These are phyloP conservation scores for Trichoderma gracile DNA, from an alignment of 2,329 filamentous ascomycete genomes.

Conservation along the genomic window DNA sequence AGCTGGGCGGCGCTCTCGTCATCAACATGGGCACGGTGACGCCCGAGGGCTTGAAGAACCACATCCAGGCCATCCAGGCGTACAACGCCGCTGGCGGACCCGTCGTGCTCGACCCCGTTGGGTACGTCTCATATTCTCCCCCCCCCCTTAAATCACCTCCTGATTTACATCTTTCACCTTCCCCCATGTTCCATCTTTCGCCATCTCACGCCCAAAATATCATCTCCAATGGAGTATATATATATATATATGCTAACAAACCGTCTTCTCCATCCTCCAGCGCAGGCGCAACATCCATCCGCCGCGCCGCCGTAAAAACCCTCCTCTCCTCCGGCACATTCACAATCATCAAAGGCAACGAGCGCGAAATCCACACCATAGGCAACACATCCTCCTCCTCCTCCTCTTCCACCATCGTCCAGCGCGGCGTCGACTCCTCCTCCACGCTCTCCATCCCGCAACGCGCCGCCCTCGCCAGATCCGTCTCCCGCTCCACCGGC, in stretches of 20 bases:
- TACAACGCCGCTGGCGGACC: constrained; percentile 79
- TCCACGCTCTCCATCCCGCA: constrained; percentile 53
- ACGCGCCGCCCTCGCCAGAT: constrained; percentile 63
- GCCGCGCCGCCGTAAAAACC: constrained; percentile 68
- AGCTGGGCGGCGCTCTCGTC: constrained; percentile 74
- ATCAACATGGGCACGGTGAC: constrained; percentile 96
- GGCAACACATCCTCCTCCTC: constrained; percentile 45
- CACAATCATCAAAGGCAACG: constrained; percentile 91
- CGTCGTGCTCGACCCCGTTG: constrained; percentile 85
- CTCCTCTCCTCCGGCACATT: constrained; percentile 76
- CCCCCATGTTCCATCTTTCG: no score
- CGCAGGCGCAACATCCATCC: constrained; percentile 76
- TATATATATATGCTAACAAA: background rate
- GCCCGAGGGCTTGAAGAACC: constrained; percentile 69
- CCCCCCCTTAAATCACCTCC: no score
- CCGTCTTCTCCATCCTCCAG: constrained; percentile 36
- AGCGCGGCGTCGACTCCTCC: constrained; percentile 82
- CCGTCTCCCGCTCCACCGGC: constrained; percentile 67
- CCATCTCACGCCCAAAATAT: no score
- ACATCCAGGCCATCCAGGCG: constrained; percentile 70
- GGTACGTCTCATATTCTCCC: constrained; percentile 53
- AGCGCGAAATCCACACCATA: constrained; percentile 79
- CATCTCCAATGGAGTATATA: no score
- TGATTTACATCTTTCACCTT: background rate
- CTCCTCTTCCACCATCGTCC: constrained; percentile 44